Base-by-base conservation (phyloP, 2,329 filamentous ascomycete genomes). In the Pleoardoris graminearum region DNA sequence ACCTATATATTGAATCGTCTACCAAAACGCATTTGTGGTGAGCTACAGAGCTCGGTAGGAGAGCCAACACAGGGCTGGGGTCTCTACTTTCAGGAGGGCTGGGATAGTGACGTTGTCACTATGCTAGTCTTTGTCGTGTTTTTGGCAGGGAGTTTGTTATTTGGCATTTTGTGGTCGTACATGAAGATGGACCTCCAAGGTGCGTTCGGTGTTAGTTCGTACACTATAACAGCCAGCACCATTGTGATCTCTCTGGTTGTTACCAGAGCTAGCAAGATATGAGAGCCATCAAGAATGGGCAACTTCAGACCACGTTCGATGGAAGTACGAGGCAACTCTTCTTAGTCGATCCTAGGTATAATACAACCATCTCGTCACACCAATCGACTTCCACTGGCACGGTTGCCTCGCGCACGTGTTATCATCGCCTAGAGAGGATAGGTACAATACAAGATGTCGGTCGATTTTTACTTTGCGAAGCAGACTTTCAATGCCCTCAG, bases 11-110 rank as follows among this genome's bases (percentile, higher is more conserved):
- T 65, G 1, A 37, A 60, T 22, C 63, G 61, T 29, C 37, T 68
- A 2, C 63, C 65, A 1, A 69, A 62, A 42, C 59, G 62, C 3
- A 61, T 49, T 0, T 54, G 52, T 21, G 61, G 64, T 4, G 44
- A 60, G 23, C 53, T 69, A 10, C 46, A 51, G 4, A 63, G 53
- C 2, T 25, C 50, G n/a, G 32, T 48, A 12, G 59, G 57, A 4
- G 43, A 65, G 17, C 60, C 62, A 6, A 60, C 59, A n/a, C 55
- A 62, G n/a, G 65, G 63, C 6, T 67, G 62, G 65, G 62, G 65
- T 5, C 58, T 63, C 2, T 63, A 67, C 36, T 66, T 61, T 27
- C 27, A 60, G 14, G 65, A 69, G 39, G 62, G 57, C 3, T 62
- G 55, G 55, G 58, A 67, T 36, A 35, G 49, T 16, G 59, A 61